Evolutionary conservation across 495 filamentous ascomycete genomes (phyloP).

Genomic region (Hyaloscypha bicolor): DNA sequence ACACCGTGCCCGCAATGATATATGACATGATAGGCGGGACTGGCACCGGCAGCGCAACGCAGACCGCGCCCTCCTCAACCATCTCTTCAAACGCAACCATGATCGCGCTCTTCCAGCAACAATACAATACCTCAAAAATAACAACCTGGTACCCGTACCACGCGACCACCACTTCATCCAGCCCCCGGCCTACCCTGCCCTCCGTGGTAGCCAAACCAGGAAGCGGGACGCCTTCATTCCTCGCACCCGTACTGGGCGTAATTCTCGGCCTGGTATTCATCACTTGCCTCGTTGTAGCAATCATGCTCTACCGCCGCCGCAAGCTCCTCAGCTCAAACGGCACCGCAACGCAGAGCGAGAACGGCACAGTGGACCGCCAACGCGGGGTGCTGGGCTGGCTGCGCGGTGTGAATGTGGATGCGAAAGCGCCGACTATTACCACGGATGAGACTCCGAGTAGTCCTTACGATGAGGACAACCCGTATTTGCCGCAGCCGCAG

Average conservation of each 20-base stretch:
- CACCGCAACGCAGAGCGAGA: constrained; percentile 43
- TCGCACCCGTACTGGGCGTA: constrained; percentile 67
- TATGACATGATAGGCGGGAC: constrained; percentile 62
- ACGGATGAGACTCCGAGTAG: constrained; percentile 45
- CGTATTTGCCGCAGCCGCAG: constrained; percentile 13
- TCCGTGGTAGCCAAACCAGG: background rate
- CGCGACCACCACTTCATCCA: constrained; percentile 1
- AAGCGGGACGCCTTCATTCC: constrained; percentile 57
- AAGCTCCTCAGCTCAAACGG: constrained; percentile 39
- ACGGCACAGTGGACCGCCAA: constrained; percentile 43
- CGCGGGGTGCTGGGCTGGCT: constrained; percentile 49
- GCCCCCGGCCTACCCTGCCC: constrained; percentile 10
- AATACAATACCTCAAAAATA: constrained; percentile 60
- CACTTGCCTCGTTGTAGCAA: constrained; percentile 49
- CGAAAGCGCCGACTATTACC: constrained; percentile 49
- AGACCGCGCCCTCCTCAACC: constrained; percentile 39
- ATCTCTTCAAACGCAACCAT: constrained; percentile 56
- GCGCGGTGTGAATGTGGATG: constrained; percentile 36
- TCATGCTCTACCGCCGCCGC: constrained; percentile 58
- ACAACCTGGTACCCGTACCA: constrained; percentile 60
- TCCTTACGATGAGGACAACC: constrained; percentile 26
- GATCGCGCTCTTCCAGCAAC: constrained; percentile 51
- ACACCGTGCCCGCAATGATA: constrained; percentile 63
- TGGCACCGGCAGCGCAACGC: constrained; percentile 59
- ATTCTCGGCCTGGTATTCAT: constrained; percentile 61